Evolutionary conservation across 257 asterid species (phyloP).

Genomic region (Cynanchum wilfordii): DNA sequence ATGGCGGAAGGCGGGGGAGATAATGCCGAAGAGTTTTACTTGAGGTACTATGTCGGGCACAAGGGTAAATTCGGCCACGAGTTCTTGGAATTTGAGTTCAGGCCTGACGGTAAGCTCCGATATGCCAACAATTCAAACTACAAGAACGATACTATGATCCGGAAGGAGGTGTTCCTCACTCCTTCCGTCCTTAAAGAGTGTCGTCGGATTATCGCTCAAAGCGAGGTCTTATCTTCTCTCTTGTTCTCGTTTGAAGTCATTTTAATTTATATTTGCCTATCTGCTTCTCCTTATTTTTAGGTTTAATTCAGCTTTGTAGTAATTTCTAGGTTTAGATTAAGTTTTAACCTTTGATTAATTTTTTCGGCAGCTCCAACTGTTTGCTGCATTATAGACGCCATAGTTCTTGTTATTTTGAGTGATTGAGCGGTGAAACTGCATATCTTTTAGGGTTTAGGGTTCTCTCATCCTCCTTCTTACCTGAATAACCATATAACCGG

Average conservation of each 20-base stretch:
- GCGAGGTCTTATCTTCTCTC: slow-evolving; percentile 44
- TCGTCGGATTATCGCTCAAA: slow-evolving; percentile 84
- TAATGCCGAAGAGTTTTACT: slow-evolving; percentile 59
- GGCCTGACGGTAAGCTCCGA: slow-evolving; percentile 94
- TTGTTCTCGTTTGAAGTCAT: neutral
- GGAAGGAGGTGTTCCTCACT: slow-evolving; percentile 85
- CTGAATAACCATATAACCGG: neutral
- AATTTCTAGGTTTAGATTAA: neutral
- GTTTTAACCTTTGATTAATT: neutral
- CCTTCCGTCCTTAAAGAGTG: slow-evolving; percentile 91
- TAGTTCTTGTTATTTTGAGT: neutral
- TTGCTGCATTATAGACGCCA: neutral
- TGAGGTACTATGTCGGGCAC: slow-evolving; percentile 92
- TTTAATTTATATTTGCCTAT: neutral
- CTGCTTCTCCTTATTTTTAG: neutral
- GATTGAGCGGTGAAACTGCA: neutral
- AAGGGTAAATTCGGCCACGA: slow-evolving; percentile 98
- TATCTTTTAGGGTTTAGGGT: neutral
- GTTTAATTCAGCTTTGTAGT: neutral
- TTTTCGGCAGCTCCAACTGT: neutral
- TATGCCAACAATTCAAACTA: slow-evolving; percentile 95
- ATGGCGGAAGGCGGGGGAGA: slow-evolving; percentile 53
- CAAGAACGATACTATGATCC: slow-evolving; percentile 98
- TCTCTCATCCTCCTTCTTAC: neutral
- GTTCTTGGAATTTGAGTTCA: slow-evolving; percentile 82